A percentile compares a stretch with the other conserved stretches of the same genome.
phyloP scores from a whole-genome alignment of 2,329 filamentous ascomycete genomes.

The Sclerotinia nivalis region DNA sequence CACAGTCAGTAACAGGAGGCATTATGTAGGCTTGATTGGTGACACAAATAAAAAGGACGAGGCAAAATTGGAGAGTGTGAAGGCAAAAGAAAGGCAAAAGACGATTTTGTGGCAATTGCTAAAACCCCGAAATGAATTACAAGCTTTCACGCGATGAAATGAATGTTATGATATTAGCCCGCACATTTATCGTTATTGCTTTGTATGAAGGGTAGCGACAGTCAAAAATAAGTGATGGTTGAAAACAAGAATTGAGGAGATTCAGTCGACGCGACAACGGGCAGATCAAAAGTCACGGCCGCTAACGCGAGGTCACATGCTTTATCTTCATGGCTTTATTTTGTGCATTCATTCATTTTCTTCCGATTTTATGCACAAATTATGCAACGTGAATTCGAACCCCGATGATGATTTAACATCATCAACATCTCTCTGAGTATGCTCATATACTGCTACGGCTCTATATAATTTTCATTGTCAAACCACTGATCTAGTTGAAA shows the following conservation, averaged over 20 bases:
- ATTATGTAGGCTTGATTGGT: not conserved
- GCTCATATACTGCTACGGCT: too few species aligned
- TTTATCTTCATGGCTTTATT: not conserved
- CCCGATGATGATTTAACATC: not conserved
- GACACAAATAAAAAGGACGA: not conserved
- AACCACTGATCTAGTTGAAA: too few species aligned
- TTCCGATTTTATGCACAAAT: not conserved
- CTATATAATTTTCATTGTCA: too few species aligned
- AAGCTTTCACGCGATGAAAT: not conserved
- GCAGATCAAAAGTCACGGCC: not conserved
- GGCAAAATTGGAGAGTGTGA: not conserved
- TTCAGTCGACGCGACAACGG: slow-evolving; percentile 7
- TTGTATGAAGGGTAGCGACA: not conserved
- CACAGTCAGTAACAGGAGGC: slow-evolving; percentile 30
- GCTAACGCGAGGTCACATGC: not conserved
- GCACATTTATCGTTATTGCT: not conserved
- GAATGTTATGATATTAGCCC: not conserved
- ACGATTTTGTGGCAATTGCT: not conserved
- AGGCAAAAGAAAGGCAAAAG: not conserved
- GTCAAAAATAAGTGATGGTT: not conserved
- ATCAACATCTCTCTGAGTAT: too few species aligned
- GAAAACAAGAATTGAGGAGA: not conserved
- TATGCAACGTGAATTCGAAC: not conserved
- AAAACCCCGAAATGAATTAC: not conserved
- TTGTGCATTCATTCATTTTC: not conserved